Evolutionary conservation across 225 moss, liverwort and hornwort species (phyloP).

Genomic region (Marchantia polymorpha): DNA sequence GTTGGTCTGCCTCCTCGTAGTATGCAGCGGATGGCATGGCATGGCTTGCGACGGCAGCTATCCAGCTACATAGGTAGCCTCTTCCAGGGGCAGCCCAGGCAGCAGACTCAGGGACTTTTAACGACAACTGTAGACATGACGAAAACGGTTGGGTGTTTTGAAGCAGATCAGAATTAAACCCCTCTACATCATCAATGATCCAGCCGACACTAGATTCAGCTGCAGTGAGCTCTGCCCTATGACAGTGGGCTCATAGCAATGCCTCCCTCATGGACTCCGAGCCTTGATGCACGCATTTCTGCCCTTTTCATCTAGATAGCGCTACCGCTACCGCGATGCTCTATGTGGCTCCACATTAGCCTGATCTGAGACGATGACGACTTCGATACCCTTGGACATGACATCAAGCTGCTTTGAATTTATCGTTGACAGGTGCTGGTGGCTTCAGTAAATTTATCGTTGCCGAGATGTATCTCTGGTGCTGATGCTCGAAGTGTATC

Average conservation of each 20-base stretch:
- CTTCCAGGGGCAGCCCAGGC: neutral
- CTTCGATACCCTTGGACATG: neutral
- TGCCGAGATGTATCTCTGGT: neutral
- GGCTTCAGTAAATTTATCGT: too few relatives aligned
- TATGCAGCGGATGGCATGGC: neutral
- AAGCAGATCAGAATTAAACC: neutral
- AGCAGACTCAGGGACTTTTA: neutral
- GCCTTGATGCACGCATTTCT: neutral
- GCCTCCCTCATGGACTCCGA: neutral
- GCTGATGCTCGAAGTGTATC: neutral
- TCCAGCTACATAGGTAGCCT: neutral
- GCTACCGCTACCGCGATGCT: neutral
- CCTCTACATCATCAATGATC: neutral
- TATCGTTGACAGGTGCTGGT: neutral
- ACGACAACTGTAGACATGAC: neutral
- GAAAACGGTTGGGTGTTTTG: neutral
- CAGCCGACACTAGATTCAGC: neutral
- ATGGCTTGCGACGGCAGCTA: neutral
- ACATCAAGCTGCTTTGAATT: neutral
- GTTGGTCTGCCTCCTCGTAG: neutral
- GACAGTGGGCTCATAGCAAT: neutral
- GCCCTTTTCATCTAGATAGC: neutral
- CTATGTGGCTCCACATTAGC: neutral
- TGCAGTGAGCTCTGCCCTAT: neutral
- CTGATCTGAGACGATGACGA: neutral